These are phyloP conservation scores for Chrysoporthe deuterocubensis DNA, from an alignment of 2,329 filamentous ascomycete species.

Conservation along the genomic window DNA sequence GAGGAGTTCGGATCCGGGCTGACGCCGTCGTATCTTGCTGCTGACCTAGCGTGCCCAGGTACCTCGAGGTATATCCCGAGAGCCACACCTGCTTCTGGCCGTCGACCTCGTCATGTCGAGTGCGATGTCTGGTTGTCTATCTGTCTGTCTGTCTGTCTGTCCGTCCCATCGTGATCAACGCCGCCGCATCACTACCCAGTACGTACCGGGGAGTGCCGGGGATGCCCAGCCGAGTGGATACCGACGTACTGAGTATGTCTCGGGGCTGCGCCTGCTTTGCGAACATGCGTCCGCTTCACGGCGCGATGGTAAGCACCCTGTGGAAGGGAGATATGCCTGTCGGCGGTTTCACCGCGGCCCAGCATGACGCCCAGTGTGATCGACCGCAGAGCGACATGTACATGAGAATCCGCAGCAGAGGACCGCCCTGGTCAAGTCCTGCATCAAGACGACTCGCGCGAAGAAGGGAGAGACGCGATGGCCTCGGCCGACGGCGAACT, in stretches of 20 bases:
- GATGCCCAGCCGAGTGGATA: constrained; percentile 2
- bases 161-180: neutral
- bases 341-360: neutral
- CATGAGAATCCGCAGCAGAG: neutral
- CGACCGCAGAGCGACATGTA: neutral
- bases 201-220: neutral
- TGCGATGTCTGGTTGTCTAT: neutral
- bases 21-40: neutral
- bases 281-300: neutral
- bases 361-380: neutral
- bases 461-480: neutral
- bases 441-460: neutral
- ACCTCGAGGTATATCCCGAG: neutral
- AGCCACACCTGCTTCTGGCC: neutral
- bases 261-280: neutral
- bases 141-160: neutral
- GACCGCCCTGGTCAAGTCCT: neutral
- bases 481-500: too few species aligned
- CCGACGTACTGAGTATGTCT: constrained; percentile 1
- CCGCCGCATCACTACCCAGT: neutral
- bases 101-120: neutral
- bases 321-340: constrained; percentile 1
- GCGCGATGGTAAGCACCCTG: constrained; percentile 9
- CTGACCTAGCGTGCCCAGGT: too few species aligned
- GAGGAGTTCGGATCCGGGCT: neutral